phyloP scores from a whole-genome alignment of 495 filamentous ascomycete species.

The Pyronema domesticum region DNA sequence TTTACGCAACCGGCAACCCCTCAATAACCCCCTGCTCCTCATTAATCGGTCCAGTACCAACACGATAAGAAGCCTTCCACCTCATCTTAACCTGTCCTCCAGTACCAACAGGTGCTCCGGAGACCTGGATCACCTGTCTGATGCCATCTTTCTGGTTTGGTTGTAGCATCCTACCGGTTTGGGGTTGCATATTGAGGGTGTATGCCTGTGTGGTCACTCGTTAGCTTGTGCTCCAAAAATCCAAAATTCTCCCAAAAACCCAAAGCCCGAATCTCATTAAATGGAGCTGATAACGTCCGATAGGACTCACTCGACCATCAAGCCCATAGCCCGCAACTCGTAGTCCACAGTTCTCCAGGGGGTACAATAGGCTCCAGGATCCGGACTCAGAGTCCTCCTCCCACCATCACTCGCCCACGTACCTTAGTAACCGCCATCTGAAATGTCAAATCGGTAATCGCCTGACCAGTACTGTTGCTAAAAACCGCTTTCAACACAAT shows the following conservation, averaged over 20 bases:
- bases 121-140: conserved; percentile 62
- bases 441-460: conserved; percentile 66
- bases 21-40: conserved; percentile 81
- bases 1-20: conserved; percentile 53
- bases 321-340: no score
- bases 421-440: conserved; percentile 90
- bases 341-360: not conserved
- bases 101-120: conserved; percentile 49
- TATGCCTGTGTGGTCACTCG: conserved; percentile 4
- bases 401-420: no score
- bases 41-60: conserved; percentile 40
- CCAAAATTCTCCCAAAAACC: no score
- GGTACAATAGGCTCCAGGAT: no score
- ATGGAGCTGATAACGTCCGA: no score
- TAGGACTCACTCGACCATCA: no score
- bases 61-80: conserved; percentile 67
- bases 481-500: conserved; percentile 48
- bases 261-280: no score
- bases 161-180: conserved; percentile 55
- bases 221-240: conserved; percentile 5
- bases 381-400: no score
- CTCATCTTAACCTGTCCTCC: conserved; percentile 67
- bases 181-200: conserved; percentile 59
- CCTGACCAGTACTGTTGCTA: conserved; percentile 55
- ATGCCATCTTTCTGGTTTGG: conserved; percentile 62